phyloP scores from a whole-genome alignment of 495 filamentous ascomycete species.

The Talaromyces wortmannii region DNA sequence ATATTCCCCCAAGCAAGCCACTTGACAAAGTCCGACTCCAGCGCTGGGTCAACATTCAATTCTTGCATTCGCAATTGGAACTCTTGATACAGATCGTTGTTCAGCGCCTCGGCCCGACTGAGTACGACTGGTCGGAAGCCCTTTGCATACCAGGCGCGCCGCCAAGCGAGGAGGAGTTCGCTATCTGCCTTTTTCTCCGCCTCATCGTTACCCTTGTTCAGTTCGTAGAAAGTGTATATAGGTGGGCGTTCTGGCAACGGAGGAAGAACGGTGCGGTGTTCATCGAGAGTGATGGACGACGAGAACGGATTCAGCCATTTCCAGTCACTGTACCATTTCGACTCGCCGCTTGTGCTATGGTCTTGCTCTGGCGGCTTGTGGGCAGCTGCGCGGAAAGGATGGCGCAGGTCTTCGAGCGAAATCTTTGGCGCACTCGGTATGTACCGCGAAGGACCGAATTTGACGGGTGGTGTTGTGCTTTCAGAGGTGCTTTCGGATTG shows the following conservation, averaged over 20 bases:
- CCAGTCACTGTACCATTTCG: constrained; percentile 82
- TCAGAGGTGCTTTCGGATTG: constrained; percentile 13
- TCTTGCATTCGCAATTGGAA: constrained; percentile 45
- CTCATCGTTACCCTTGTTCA: constrained; percentile 52
- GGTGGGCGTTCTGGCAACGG: constrained; percentile 62
- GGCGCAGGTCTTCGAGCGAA: constrained; percentile 12
- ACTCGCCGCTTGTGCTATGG: constrained; percentile 70
- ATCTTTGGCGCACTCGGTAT: constrained; percentile 19
- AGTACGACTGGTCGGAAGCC: constrained; percentile 85
- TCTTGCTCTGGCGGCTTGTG: constrained; percentile 74
- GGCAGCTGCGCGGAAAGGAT: constrained; percentile 57
- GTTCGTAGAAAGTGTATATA: constrained; percentile 93
- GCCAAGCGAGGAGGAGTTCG: constrained; percentile 77
- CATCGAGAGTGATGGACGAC: constrained; percentile 74
- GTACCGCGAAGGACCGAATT: constrained; percentile 32
- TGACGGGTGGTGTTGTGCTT: constrained; percentile 15
- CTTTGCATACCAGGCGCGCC: constrained; percentile 88
- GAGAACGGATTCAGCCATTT: constrained; percentile 90
- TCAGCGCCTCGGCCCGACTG: constrained; percentile 73
- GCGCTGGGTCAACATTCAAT: constrained; percentile 39
- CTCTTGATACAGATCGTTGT: constrained; percentile 67
- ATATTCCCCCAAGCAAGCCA: constrained; percentile 95
- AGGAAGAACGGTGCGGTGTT: constrained; percentile 80
- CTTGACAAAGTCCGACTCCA: constrained; percentile 69
- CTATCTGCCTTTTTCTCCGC: constrained; percentile 62